These are phyloP conservation scores for Colletotrichum destructivum DNA, from an alignment of 2,329 filamentous ascomycete species.

Conservation along the genomic window DNA sequence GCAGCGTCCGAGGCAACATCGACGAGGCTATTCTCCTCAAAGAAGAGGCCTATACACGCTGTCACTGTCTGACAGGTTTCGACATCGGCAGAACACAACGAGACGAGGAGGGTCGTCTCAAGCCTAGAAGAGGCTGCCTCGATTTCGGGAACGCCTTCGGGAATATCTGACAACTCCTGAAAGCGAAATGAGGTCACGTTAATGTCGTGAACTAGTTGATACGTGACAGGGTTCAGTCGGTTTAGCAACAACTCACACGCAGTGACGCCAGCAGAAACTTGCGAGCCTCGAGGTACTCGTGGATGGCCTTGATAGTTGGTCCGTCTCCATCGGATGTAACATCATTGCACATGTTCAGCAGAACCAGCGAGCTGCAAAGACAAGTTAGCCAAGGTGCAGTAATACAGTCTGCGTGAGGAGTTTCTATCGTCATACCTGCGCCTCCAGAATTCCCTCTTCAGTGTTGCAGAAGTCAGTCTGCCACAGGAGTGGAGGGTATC, in stretches of 20 bases:
- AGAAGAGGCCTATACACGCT: slow-evolving; percentile 72
- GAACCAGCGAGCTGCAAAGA: slow-evolving; percentile 56
- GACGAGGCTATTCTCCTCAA: slow-evolving; percentile 73
- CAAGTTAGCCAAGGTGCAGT: slow-evolving; percentile 35
- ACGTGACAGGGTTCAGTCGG: not conserved
- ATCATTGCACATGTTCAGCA: slow-evolving; percentile 66
- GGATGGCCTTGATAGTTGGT: slow-evolving; percentile 63
- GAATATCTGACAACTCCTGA: slow-evolving; percentile 69
- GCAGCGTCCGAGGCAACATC: slow-evolving; percentile 65
- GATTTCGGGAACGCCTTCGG: slow-evolving; percentile 70
- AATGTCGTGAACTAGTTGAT: slow-evolving; percentile 1
- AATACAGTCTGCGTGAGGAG: not conserved
- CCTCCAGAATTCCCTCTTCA: slow-evolving; percentile 66
- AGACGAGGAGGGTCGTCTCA: slow-evolving; percentile 75
- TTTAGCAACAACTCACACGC: slow-evolving; percentile 54
- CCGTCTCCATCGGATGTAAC: slow-evolving; percentile 60
- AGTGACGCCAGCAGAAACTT: slow-evolving; percentile 67
- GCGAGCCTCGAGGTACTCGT: slow-evolving; percentile 70
- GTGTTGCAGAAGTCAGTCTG: slow-evolving; percentile 54
- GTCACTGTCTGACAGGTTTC: slow-evolving; percentile 77
- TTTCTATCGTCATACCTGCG: slow-evolving; percentile 60
- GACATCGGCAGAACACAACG: slow-evolving; percentile 76
- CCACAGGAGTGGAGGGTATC: slow-evolving; percentile 54
- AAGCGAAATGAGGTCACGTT: not conserved
- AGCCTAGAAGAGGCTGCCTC: slow-evolving; percentile 67